Conservation (phyloP, 2,329 filamentous ascomycete genomes). For the Venturia effusa region DNA sequence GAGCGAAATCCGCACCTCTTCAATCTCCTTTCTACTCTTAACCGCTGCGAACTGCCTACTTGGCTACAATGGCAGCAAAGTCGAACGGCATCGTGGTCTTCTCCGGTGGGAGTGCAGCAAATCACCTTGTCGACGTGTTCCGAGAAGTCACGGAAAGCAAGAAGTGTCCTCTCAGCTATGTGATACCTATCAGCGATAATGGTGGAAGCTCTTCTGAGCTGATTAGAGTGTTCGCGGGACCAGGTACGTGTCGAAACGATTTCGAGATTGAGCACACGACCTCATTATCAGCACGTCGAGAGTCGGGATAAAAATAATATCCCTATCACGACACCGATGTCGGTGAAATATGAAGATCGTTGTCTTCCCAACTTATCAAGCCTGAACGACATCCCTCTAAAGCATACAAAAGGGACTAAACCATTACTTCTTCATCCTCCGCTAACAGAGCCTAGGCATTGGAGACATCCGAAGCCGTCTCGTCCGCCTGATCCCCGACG, state of each 20-base stretch:
- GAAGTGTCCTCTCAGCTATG: conserved; percentile 61
- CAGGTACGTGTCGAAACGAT: conserved; percentile 47
- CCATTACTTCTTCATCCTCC: not conserved
- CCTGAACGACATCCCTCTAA: not conserved
- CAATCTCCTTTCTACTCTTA: not conserved
- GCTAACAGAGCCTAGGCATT: conserved; percentile 33
- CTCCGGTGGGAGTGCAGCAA: conserved; percentile 88
- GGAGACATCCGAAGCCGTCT: conserved; percentile 73
- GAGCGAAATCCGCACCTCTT: not conserved
- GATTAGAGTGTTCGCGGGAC: conserved; percentile 88
- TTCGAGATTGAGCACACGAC: not conserved
- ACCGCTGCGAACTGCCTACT: not conserved
- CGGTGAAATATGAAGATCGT: not conserved
- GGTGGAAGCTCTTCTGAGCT: conserved; percentile 88
- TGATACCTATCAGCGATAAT: conserved; percentile 94
- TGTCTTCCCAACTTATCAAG: not conserved
- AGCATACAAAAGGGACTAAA: not conserved
- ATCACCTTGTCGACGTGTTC: conserved; percentile 88
- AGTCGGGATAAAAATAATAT: not conserved
- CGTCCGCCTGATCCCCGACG: conserved; percentile 75
- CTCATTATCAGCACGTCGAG: not conserved
- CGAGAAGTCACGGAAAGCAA: conserved; percentile 49
- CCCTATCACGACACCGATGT: not conserved
- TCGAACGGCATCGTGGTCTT: conserved; percentile 65
- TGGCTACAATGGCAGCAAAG: conserved; percentile 8